These are phyloP conservation scores for Cryptococcus sp. DNA, from an alignment of 1,284 basidiomycete species.

Conservation along the genomic window DNA sequence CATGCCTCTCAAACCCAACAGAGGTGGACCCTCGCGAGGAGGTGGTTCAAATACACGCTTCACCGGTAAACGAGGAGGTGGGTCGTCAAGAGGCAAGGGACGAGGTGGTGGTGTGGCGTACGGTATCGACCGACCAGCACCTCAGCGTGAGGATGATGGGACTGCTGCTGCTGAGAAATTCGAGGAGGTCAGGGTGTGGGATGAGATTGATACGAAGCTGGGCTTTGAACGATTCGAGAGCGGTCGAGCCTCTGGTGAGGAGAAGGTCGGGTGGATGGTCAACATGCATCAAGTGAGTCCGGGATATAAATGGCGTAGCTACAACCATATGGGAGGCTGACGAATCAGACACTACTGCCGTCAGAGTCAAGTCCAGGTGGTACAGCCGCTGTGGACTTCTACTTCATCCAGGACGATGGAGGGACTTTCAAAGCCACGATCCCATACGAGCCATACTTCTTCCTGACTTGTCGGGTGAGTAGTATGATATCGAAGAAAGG, in stretches of 20 bases:
- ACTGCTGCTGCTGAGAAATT: conserved; percentile 76
- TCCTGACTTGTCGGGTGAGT: conserved; percentile 80
- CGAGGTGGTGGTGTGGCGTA: conserved; percentile 23
- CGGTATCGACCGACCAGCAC: conserved; percentile 45
- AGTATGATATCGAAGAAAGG: background rate
- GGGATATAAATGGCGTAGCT: background rate
- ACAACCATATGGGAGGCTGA: background rate
- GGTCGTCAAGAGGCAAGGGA: conserved; percentile 6
- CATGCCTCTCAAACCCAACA: background rate
- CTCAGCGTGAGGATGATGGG: conserved; percentile 77
- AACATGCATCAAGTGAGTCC: conserved; percentile 92
- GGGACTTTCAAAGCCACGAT: conserved; percentile 93
- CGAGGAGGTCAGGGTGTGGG: conserved; percentile 66
- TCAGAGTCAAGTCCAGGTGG: conserved; percentile 76
- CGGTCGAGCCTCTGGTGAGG: conserved; percentile 56
- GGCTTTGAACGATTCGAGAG: conserved; percentile 75
- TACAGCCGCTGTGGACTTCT: conserved; percentile 88
- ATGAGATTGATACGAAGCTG: conserved; percentile 90
- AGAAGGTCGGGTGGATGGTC: conserved; percentile 85
- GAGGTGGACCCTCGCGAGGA: conserved; percentile 30
- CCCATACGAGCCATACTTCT: conserved; percentile 92
- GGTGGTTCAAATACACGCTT: conserved; percentile 45
- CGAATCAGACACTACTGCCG: conserved; percentile 68
- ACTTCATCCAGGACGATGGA: conserved; percentile 97
- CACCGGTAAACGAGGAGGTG: conserved; percentile 31